Evolutionary conservation across 371 early-diverging fungal genomes (phyloP), one percentile per base, ranked within the genome.

Genomic region (Mucor racemosus): DNA sequence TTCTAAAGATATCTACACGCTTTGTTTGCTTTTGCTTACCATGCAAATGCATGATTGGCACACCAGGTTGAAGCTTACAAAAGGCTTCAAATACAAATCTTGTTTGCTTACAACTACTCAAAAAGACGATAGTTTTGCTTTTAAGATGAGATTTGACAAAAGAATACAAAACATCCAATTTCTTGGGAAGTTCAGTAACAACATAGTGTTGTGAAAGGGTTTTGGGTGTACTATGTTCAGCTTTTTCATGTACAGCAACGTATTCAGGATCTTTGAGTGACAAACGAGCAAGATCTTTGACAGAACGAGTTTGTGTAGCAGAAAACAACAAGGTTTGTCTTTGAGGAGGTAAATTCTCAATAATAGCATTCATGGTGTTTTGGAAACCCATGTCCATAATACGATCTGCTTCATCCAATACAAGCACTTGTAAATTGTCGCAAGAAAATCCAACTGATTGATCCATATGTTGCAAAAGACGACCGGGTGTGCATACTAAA

Each of bases 371-470:
- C 65, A 99, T 71, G 0, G 95, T 91, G 74, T 92, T 94, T 69
- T 93, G 92, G 81, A 99, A 99, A 36, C 99, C 99, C 88, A 95
- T 83, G 74, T 97, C 97, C 86, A 94, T 79, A 70, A 94, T 88
- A 55, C 98, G 89, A 83, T 99, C 99, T 0, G 99, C 99, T 82
- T 99, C 99, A 80, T 99, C 99, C 70, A 99, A 78, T 0, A 99
- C 94, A 82, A 98, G 78, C 26, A 95, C 68, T 77, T 96, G 91
- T 63, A 98, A 67, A 68, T 94, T 88, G 64, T 89, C 89, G 73
- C 94, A 94, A 65, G 88, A 90, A 67, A 97, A 97, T 31, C 94
- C 93, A 26, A 90, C 91, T 4, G 97, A 96, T 75, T 97, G 92
- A 82, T 97, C 95, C 95, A 98, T 96, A 70, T 99, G 97, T 76